A percentile compares a stretch with the other conserved stretches of the same genome.
These are phyloP conservation scores for Aristolochia contorta DNA, from an alignment of 164 flowering plant genomes.

Conservation along the genomic window DNA sequence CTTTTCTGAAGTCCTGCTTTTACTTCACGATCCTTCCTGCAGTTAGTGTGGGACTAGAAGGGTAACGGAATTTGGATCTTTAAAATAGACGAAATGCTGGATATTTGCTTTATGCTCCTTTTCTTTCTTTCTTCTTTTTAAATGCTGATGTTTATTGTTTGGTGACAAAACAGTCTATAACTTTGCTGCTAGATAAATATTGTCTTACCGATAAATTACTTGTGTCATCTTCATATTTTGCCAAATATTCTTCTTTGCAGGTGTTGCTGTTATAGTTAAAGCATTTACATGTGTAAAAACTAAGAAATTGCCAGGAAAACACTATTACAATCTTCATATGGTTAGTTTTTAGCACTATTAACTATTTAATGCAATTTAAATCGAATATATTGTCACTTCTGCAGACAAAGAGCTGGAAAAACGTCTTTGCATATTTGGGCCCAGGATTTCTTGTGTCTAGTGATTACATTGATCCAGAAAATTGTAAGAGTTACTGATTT, in stretches of 20 bases:
- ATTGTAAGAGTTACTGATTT: constrained; percentile 42
- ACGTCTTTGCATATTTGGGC: constrained; percentile 78
- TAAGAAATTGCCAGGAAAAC: not conserved
- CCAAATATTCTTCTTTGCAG: too few species aligned
- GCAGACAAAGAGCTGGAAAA: constrained; percentile 85
- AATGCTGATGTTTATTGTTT: too few species aligned
- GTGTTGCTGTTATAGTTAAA: too few species aligned
- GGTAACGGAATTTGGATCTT: not conserved
- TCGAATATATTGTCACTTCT: not conserved
- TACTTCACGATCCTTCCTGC: not conserved
- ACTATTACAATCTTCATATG: too few species aligned
- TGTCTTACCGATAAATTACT: too few species aligned
- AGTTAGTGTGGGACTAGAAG: not conserved
- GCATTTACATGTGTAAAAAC: too few species aligned
- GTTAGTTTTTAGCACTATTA: not conserved
- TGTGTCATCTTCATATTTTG: too few species aligned
- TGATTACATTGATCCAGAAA: constrained; percentile 97
- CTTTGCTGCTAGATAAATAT: too few species aligned
- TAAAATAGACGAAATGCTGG: not conserved
- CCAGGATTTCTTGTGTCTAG: constrained; percentile 97
- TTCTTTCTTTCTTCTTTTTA: not conserved
- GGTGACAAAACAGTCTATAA: too few species aligned
- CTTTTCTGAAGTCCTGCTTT: too few species aligned
- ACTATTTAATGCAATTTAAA: not conserved
- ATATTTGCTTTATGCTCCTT: not conserved